These are phyloP conservation scores for Biscutella laevigata DNA, from an alignment of 441 rosid species.

Conservation along the genomic window DNA sequence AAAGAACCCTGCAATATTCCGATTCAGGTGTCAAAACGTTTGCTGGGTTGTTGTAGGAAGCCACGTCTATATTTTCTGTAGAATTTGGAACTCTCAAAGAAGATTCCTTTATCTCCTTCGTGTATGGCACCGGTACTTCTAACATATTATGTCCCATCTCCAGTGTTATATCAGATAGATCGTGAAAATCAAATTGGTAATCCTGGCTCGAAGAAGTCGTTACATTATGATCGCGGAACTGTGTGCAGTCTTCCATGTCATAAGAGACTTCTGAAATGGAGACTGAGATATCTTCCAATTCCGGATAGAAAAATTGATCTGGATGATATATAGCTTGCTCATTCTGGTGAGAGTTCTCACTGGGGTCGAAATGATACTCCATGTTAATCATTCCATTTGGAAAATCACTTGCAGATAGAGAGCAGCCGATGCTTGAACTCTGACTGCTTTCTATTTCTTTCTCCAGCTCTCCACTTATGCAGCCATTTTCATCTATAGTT, in stretches of 20 bases:
- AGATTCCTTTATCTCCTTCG: slow-evolving; percentile 36
- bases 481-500: slow-evolving; percentile 50
- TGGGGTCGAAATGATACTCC: slow-evolving; percentile 35
- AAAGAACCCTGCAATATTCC: slow-evolving; percentile 74
- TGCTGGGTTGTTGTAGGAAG: slow-evolving; percentile 34
- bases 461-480: slow-evolving; percentile 45
- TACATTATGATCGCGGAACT: slow-evolving; percentile 38
- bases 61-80: slow-evolving; percentile 28
- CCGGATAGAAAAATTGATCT: slow-evolving; percentile 46
- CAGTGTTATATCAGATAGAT: slow-evolving; percentile 38
- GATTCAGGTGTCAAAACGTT: slow-evolving; percentile 57
- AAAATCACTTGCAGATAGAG: slow-evolving; percentile 54
- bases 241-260: slow-evolving; percentile 50
- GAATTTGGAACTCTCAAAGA: slow-evolving; percentile 35
- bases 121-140: slow-evolving; percentile 33
- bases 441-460: slow-evolving; percentile 71
- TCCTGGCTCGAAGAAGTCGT: slow-evolving; percentile 34
- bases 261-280: slow-evolving; percentile 54
- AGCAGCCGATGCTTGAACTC: slow-evolving; percentile 44
- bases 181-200: slow-evolving; percentile 46
- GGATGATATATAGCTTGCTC: slow-evolving; percentile 53
- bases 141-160: slow-evolving; percentile 48
- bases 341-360: slow-evolving; percentile 35
- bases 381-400: slow-evolving; percentile 32
- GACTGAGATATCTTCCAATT: slow-evolving; percentile 46